Base-by-base conservation (phyloP, 306 rosid genomes). In the Begonia loranthoides region DNA sequence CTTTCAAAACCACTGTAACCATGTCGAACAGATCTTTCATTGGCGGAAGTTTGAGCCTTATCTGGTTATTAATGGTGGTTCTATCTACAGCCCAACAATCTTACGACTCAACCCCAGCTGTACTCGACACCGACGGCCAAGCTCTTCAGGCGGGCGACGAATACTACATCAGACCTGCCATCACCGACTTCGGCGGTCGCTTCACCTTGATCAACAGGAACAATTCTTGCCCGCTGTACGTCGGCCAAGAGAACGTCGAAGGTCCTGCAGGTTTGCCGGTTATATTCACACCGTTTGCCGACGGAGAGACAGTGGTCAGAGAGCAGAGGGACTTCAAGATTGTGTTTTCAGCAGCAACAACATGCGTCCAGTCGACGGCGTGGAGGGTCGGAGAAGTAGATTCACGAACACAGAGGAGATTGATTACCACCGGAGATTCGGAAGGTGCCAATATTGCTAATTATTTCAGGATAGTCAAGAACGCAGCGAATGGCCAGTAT, bases 81-180 rank as follows among this genome's bases (percentile, higher is more conserved):
- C 1, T 60, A 48, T 16, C 66, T 33, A 1, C 51, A 13, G 64
- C 81, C 12, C 75, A 69, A 63, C 28, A 52, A 13, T 40, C 61
- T 9, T 36, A 48, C 67, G 19, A 10, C 3, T 15, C 51, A 1
- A 55, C 34, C 1, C n/a, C 62, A 4, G 40, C 73, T 1, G 82
- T 76, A 9, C 70, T 71, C 1, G 93, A 83, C 76, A 76, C 70
- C 1, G 34, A 62, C 11, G 76, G 80, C 1, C 38, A 51, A 7
- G 70, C 93, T 16, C 65, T 83, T 11, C 45, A 60, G 9, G 45
- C 55, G 8, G 78, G 69, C 0, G 68, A 34, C 14, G 68, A 76
- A 0, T 83, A 83, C 74, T 74, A 69, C 77, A 75, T 83, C 52
- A 76, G 61, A 22, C 87, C 84, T 0, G 87, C 81, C 2, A 75